Percentiles rank a stretch among this genome's conserved stretches.
phyloP scores from a whole-genome alignment of 768 basidiomycete genomes.

The Podaxis sp. region DNA sequence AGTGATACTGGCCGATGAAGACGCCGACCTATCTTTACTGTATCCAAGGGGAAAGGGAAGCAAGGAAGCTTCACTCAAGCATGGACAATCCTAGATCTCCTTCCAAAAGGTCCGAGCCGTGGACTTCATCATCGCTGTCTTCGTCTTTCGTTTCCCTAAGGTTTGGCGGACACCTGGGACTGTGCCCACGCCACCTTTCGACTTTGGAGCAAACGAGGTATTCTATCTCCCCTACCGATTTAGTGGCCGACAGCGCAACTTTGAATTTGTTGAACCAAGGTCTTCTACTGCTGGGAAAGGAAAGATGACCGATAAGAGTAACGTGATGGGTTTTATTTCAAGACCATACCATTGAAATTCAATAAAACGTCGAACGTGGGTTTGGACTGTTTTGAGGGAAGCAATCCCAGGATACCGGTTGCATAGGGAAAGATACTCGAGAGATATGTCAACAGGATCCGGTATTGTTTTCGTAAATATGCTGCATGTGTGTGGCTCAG shows the following conservation, averaged over 20 bases:
- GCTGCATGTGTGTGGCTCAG: slow-evolving; percentile 33
- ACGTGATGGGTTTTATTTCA: neutral
- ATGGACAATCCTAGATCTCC: slow-evolving; percentile 11
- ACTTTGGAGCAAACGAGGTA: slow-evolving; percentile 42
- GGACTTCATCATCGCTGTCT: slow-evolving; percentile 1
- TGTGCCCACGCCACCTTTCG: slow-evolving; percentile 19
- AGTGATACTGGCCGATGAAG: neutral
- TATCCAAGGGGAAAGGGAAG: neutral
- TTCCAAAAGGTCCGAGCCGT: slow-evolving; percentile 2
- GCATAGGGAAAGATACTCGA: slow-evolving; percentile 71
- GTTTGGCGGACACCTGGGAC: slow-evolving; percentile 2
- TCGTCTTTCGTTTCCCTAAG: neutral
- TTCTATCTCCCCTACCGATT: slow-evolving; percentile 47
- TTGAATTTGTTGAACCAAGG: slow-evolving; percentile 62
- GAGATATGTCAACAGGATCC: slow-evolving; percentile 64
- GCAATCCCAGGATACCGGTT: slow-evolving; percentile 49
- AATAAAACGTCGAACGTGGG: slow-evolving; percentile 68
- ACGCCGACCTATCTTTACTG: too few relatives aligned
- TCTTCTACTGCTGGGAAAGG: slow-evolving; percentile 39
- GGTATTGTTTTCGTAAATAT: slow-evolving; percentile 53
- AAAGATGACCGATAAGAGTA: slow-evolving; percentile 11
- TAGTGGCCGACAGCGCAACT: slow-evolving; percentile 39
- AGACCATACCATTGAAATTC: slow-evolving; percentile 60
- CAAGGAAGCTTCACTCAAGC: slow-evolving; percentile 1
- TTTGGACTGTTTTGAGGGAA: slow-evolving; percentile 49